Percentiles rank a stretch among this genome's conserved stretches.
phyloP scores from a whole-genome alignment of 2,329 filamentous ascomycete genomes.

The Alternaria gansuensis region DNA sequence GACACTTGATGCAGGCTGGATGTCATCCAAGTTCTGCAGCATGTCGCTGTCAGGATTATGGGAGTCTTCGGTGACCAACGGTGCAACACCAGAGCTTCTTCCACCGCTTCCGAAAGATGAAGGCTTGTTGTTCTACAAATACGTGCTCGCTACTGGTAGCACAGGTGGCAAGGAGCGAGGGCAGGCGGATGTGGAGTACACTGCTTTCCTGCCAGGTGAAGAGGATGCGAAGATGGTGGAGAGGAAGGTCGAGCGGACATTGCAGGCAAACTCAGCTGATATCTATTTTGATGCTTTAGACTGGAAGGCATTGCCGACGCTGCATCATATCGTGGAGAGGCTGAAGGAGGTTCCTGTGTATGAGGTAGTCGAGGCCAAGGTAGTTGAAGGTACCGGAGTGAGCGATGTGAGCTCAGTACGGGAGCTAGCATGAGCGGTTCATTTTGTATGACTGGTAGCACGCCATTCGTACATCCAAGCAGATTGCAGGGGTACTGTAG shows the following conservation, averaged over 20 bases:
- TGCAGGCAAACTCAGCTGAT: conserved; percentile 54
- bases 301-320: conserved; percentile 66
- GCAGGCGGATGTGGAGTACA: conserved; percentile 64
- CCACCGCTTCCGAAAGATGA: conserved; percentile 48
- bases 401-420: conserved; percentile 56
- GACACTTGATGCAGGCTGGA: conserved; percentile 53
- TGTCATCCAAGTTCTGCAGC: conserved; percentile 47
- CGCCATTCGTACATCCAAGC: background rate
- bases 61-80: conserved; percentile 22
- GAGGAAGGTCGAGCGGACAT: conserved; percentile 48
- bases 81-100: conserved; percentile 4
- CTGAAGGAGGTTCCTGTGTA: conserved; percentile 67
- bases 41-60: conserved; percentile 41
- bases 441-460: background rate
- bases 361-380: conserved; percentile 64
- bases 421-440: conserved; percentile 4
- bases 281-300: conserved; percentile 61
- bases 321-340: conserved; percentile 65
- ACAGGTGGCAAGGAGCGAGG: conserved; percentile 54
- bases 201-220: conserved; percentile 53
- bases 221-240: conserved; percentile 46
- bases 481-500: background rate
- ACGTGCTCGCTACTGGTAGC: conserved; percentile 64
- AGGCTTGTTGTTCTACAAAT: conserved; percentile 65
- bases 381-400: conserved; percentile 65